Evolutionary conservation across 139 green algal species (phyloP), one percentile per base, ranked within the genome.

Genomic region (Tetradesmus obliquus): DNA sequence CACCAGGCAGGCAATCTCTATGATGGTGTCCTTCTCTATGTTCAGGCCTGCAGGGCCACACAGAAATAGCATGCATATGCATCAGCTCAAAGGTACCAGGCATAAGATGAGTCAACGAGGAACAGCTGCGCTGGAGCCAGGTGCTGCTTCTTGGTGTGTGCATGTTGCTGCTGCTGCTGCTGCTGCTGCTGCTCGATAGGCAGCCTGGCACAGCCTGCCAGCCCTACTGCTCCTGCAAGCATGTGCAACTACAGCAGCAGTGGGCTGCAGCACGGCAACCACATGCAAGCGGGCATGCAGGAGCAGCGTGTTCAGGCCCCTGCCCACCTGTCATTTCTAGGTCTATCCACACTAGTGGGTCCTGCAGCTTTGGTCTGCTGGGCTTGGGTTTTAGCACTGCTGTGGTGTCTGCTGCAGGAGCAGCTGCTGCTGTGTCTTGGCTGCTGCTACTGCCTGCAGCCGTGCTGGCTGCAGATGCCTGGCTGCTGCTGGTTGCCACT

Each of bases 1-100:
- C 54, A 99, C 91, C 24, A 99, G 96, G 86, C 94, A 97, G 2
- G 98, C 98, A 60, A 99, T 97, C 91, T 99, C 97, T 20, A 99
- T 96, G 20, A 99, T 98, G 13, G 93, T 95, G 91, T 99, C 95
- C 72, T 93, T 96, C 13, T 97, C 91, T 6, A 97, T n/a, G 84
- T 99, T 95, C 24, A 99, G 91, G 6, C 97, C 97, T 99, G 94
- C 88, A 90, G 69, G 22, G 17, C 17, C 15, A 24, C 32, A 45
- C 32, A 45, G 32, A 45, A 12, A 72, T 15, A 72, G 62, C 62
- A 72, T 15, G 62, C 62, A 72, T 12, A 12, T 72, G 62, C 62
- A 72, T 12, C 62, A 13, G 62, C 62, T 12, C 62, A 45, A 45
- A 45, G 32, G 32, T 45, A 45, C 32, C 32, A 45, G 32, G 32